These are phyloP conservation scores for Alternaria tenuissima DNA, from an alignment of 2,329 filamentous ascomycete genomes.

Conservation along the genomic window DNA sequence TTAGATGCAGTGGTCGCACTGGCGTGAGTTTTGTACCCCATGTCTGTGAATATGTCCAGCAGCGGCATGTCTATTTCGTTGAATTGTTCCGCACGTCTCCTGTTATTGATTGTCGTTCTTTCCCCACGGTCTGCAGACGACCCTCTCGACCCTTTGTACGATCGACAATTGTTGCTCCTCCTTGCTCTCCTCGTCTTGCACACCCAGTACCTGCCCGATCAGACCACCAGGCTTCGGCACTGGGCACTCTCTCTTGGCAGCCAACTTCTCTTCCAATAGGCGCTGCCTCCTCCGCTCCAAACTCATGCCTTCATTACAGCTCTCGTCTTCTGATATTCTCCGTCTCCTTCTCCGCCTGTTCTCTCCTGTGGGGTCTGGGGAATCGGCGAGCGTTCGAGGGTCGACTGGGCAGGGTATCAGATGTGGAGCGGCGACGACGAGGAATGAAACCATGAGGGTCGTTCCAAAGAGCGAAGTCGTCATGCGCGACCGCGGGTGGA, in stretches of 20 bases:
- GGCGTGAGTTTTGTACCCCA: neutral
- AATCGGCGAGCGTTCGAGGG: conserved; percentile 79
- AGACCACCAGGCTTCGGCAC: conserved; percentile 88
- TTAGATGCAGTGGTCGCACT: neutral
- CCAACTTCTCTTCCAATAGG: conserved; percentile 32
- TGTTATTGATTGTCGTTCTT: conserved; percentile 22
- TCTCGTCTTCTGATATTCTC: conserved; percentile 40
- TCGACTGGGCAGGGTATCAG: conserved; percentile 86
- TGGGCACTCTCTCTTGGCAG: conserved; percentile 76
- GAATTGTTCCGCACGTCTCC: neutral
- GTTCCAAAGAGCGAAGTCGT: conserved; percentile 94
- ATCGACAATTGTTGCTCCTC: conserved; percentile 22
- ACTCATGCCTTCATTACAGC: conserved; percentile 29
- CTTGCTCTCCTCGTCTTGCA: conserved; percentile 51
- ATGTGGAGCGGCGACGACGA: conserved; percentile 91
- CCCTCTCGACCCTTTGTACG: conserved; percentile 20
- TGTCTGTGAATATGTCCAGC: neutral
- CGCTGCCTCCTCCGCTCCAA: conserved; percentile 27
- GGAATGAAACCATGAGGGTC: conserved; percentile 88
- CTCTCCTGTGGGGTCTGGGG: conserved; percentile 49
- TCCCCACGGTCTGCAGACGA: conserved; percentile 19
- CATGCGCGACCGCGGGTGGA: conserved; percentile 92
- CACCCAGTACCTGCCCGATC: conserved; percentile 77
- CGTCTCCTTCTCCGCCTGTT: conserved; percentile 53
- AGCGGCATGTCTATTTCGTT: neutral